Percentiles rank a stretch among this genome's conserved stretches.
Conservation (phyloP, 1,284 basidiomycete species). For the Fomitopsis betulina region DNA sequence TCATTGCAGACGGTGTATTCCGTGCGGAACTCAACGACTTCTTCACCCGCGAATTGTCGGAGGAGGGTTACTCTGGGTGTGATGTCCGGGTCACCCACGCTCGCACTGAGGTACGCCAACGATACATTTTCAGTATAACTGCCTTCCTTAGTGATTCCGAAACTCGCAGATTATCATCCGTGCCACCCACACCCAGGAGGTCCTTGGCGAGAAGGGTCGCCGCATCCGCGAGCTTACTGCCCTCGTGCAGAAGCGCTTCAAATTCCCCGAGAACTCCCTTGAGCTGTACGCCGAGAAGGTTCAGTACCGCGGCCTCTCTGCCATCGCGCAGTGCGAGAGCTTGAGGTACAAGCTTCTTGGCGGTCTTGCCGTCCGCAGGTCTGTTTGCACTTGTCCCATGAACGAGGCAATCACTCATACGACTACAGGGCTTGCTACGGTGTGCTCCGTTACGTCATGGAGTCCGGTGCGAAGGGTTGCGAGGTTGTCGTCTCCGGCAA, state of each 20-base stretch:
- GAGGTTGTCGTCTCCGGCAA: conserved; percentile 99
- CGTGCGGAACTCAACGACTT: conserved; percentile 98
- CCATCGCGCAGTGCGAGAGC: conserved; percentile 98
- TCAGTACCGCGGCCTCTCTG: conserved; percentile 97
- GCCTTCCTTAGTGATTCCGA: not conserved
- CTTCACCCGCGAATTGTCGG: conserved; percentile 97
- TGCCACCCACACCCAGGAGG: conserved; percentile 99
- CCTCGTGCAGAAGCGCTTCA: conserved; percentile 99
- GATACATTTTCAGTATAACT: not conserved
- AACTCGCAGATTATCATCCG: conserved; percentile 92
- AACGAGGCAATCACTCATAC: not conserved
- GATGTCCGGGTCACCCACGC: conserved; percentile 99
- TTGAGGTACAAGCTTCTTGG: conserved; percentile 99
- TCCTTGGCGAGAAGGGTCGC: conserved; percentile 99
- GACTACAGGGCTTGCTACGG: conserved; percentile 90
- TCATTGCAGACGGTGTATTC: conserved; percentile 98
- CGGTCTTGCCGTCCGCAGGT: conserved; percentile 98
- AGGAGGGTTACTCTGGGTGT: conserved; percentile 99
- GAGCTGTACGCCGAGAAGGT: conserved; percentile 99
- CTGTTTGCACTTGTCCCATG: conserved; percentile 24
- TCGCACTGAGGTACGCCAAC: conserved; percentile 78
- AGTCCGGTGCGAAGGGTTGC: conserved; percentile 99
- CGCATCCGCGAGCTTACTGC: conserved; percentile 98
- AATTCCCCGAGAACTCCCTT: conserved; percentile 98
- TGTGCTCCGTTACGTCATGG: conserved; percentile 99